Evolutionary conservation across 1,284 basidiomycete species (phyloP).

Genomic region (Marasmius oreades): DNA sequence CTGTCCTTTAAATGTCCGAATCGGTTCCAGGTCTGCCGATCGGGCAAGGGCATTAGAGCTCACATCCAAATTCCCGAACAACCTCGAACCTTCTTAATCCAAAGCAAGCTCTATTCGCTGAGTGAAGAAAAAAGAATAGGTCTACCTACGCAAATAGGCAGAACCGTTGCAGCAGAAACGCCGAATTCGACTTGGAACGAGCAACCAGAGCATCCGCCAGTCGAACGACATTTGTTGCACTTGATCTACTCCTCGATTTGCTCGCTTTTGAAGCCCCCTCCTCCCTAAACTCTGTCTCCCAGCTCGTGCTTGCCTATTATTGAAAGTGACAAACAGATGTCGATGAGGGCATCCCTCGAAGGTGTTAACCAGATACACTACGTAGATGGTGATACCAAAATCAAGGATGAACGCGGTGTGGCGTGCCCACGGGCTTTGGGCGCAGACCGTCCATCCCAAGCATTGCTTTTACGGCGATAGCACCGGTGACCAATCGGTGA

Average conservation of each 20-base stretch:
- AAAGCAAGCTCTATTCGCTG: too few species aligned
- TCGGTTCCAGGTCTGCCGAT: too few species aligned
- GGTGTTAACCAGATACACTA: not conserved
- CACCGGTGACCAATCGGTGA: constrained; percentile 1
- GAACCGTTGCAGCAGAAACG: constrained; percentile 43
- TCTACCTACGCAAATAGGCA: constrained; percentile 51
- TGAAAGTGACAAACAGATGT: not conserved
- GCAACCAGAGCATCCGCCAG: constrained; percentile 33
- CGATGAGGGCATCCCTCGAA: not conserved
- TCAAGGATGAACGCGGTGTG: too few species aligned
- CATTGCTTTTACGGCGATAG: not conserved
- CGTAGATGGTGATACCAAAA: not conserved
- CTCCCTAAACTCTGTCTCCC: constrained; percentile 50
- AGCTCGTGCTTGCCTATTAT: constrained; percentile 33
- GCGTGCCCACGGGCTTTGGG: constrained; percentile 30
- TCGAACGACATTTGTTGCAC: constrained; percentile 31
- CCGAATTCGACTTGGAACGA: constrained; percentile 1
- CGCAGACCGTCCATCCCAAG: constrained; percentile 19
- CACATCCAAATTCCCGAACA: too few species aligned
- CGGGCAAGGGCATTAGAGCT: too few species aligned
- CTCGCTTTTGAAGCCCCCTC: constrained; percentile 40
- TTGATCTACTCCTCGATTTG: constrained; percentile 46
- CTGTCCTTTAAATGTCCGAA: too few species aligned
- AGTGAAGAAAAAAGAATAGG: too few species aligned
- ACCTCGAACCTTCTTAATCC: too few species aligned